phyloP scores from a whole-genome alignment of 2,329 filamentous ascomycete genomes.

The Pestalotiopsis sp. region DNA sequence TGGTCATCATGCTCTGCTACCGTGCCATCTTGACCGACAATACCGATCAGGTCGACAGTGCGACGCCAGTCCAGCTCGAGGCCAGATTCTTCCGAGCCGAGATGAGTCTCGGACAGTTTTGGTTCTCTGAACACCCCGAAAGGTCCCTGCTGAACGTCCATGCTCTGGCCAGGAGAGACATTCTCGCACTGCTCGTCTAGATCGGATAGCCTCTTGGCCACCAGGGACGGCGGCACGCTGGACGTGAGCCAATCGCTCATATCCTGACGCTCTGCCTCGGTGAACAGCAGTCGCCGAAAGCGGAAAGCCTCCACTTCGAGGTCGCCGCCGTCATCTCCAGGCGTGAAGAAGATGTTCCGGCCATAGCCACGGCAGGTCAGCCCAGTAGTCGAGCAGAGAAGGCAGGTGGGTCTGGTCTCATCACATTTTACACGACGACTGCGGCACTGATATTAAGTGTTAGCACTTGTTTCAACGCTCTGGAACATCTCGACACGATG shows the following conservation, averaged over 20 bases:
- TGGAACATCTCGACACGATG: neutral
- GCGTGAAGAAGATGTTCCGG: constrained; percentile 38
- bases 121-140: constrained; percentile 15
- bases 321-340: constrained; percentile 18
- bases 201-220: constrained; percentile 18
- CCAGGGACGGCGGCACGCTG: constrained; percentile 27
- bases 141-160: constrained; percentile 15
- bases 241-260: constrained; percentile 37
- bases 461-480: neutral
- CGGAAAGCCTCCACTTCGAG: constrained; percentile 23
- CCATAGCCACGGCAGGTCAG: constrained; percentile 36
- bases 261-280: constrained; percentile 34
- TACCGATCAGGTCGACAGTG: neutral
- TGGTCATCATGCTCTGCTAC: neutral
- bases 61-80: neutral
- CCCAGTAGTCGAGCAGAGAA: constrained; percentile 29
- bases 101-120: neutral
- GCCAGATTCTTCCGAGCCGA: neutral
- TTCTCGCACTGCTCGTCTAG: constrained; percentile 33
- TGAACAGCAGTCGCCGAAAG: constrained; percentile 39
- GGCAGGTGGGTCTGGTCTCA: constrained; percentile 35
- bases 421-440: constrained; percentile 41
- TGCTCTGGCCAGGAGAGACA: constrained; percentile 4
- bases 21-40: neutral
- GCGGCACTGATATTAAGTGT: constrained; percentile 30